These are phyloP conservation scores for Torulaspora indica DNA, from an alignment of 805 yeast genomes.

Conservation along the genomic window DNA sequence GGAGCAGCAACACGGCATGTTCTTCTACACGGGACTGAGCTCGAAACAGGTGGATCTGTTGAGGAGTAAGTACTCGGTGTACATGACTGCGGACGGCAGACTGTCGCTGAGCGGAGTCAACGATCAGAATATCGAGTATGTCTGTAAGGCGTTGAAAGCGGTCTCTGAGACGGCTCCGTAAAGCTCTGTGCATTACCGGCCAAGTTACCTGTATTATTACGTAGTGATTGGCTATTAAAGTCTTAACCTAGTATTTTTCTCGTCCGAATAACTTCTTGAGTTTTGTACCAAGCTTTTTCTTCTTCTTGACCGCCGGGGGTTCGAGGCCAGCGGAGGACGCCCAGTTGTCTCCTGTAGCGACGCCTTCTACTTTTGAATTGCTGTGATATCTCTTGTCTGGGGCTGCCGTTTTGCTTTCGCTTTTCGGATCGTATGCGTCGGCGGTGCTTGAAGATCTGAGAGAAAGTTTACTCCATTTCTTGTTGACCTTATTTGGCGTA, in stretches of 20 bases:
- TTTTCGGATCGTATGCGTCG: slow-evolving; percentile 9
- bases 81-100: slow-evolving; percentile 87
- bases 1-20: slow-evolving; percentile 83
- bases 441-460: slow-evolving; percentile 24
- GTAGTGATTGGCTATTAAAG: not conserved
- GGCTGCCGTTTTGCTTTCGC: not conserved
- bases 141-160: slow-evolving; percentile 22
- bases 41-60: slow-evolving; percentile 66
- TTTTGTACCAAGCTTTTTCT: slow-evolving; percentile 37
- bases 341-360: slow-evolving; percentile 4
- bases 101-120: slow-evolving; percentile 87
- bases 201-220: not conserved
- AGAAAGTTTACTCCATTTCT: slow-evolving; percentile 23
- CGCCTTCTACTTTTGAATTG: slow-evolving; percentile 8
- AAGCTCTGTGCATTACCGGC: not conserved
- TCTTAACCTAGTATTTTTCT: slow-evolving; percentile 19
- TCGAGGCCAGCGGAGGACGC: not conserved
- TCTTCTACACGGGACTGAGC: slow-evolving; percentile 80
- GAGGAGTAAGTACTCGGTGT: slow-evolving; percentile 68
- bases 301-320: slow-evolving; percentile 21
- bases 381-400: slow-evolving; percentile 12
- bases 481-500: slow-evolving; percentile 16
- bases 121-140: slow-evolving; percentile 66
- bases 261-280: slow-evolving; percentile 42
- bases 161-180: slow-evolving; percentile 1